These are phyloP conservation scores for Linum lewisii DNA, from an alignment of 345 rosid genomes.

Conservation along the genomic window DNA sequence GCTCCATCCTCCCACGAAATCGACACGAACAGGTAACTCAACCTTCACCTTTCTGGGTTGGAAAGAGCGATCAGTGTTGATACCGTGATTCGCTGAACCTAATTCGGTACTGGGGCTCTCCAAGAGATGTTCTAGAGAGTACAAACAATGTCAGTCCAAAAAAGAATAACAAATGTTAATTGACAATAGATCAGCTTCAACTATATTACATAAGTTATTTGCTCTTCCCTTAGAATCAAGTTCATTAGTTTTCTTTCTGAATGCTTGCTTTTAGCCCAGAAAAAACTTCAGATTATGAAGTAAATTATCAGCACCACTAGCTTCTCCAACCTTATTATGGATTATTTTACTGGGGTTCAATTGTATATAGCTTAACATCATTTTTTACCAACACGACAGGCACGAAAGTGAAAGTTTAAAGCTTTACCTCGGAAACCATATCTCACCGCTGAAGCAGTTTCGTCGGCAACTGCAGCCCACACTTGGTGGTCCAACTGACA, in stretches of 20 bases:
- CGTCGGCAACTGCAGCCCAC: slow-evolving; percentile 93
- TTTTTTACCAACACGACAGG: too few species aligned
- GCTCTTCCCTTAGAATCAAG: too few species aligned
- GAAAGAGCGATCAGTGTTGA: slow-evolving; percentile 22
- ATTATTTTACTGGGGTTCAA: too few species aligned
- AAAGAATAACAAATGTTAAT: slow-evolving; percentile 12
- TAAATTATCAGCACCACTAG: too few species aligned
- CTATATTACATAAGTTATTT: too few species aligned
- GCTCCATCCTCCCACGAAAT: slow-evolving; percentile 98
- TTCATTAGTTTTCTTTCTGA: too few species aligned
- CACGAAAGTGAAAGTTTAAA: background rate
- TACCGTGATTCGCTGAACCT: slow-evolving; percentile 18
- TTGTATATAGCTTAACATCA: too few species aligned
- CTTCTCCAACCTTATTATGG: too few species aligned
- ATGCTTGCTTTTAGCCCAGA: too few species aligned
- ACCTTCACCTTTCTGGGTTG: slow-evolving; percentile 44
- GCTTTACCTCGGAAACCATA: slow-evolving; percentile 79
- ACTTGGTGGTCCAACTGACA: slow-evolving; percentile 53
- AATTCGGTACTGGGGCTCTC: slow-evolving; percentile 26
- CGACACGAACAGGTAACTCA: slow-evolving; percentile 87
- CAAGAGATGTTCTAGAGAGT: slow-evolving; percentile 49
- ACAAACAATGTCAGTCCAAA: background rate
- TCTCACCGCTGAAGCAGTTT: slow-evolving; percentile 92
- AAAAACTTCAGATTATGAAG: too few species aligned
- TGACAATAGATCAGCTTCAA: too few species aligned